Evolutionary conservation across 352 stramenopile genomes (phyloP).

Genomic region (Aphanomyces cochlioides): DNA sequence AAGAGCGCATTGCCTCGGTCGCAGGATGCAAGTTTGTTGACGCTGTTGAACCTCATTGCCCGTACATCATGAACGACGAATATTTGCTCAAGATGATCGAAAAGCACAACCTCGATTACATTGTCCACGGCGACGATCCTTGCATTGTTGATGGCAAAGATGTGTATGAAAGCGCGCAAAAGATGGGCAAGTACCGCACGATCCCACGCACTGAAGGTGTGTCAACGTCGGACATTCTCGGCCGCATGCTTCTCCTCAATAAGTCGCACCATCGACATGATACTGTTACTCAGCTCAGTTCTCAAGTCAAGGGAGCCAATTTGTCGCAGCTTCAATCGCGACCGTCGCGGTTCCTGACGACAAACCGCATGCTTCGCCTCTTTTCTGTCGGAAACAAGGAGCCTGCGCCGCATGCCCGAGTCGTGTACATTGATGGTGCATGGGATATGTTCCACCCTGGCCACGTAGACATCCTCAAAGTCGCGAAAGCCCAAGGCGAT

Average conservation of each 20-base stretch:
- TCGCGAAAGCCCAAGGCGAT: slow-evolving; percentile 87
- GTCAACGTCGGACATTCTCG: slow-evolving; percentile 98
- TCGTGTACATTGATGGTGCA: slow-evolving; percentile 98
- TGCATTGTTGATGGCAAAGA: slow-evolving; percentile 99
- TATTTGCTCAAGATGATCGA: slow-evolving; percentile 97
- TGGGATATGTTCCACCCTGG: slow-evolving; percentile 99
- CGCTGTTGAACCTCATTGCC: slow-evolving; percentile 94
- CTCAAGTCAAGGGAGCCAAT: slow-evolving; percentile 51
- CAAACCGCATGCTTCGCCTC: slow-evolving; percentile 92
- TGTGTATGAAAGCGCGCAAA: slow-evolving; percentile 96
- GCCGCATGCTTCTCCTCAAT: slow-evolving; percentile 96
- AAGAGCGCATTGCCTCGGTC: slow-evolving; percentile 95
- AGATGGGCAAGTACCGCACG: slow-evolving; percentile 93
- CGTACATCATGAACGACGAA: slow-evolving; percentile 98
- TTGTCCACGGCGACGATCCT: slow-evolving; percentile 98
- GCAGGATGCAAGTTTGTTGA: slow-evolving; percentile 98
- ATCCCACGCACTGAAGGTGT: slow-evolving; percentile 96
- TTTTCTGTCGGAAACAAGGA: slow-evolving; percentile 87
- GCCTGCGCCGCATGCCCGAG: slow-evolving; percentile 82
- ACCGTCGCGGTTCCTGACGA: slow-evolving; percentile 94
- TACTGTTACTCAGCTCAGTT: slow-evolving; percentile 75
- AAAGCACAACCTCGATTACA: slow-evolving; percentile 97
- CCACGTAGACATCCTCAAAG: slow-evolving; percentile 95
- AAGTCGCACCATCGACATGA: slow-evolving; percentile 90
- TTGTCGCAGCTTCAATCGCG: slow-evolving; percentile 47